Evolutionary conservation across 768 basidiomycete species (phyloP), one percentile per base, ranked within the genome.

Genomic region (Russula sp.): DNA sequence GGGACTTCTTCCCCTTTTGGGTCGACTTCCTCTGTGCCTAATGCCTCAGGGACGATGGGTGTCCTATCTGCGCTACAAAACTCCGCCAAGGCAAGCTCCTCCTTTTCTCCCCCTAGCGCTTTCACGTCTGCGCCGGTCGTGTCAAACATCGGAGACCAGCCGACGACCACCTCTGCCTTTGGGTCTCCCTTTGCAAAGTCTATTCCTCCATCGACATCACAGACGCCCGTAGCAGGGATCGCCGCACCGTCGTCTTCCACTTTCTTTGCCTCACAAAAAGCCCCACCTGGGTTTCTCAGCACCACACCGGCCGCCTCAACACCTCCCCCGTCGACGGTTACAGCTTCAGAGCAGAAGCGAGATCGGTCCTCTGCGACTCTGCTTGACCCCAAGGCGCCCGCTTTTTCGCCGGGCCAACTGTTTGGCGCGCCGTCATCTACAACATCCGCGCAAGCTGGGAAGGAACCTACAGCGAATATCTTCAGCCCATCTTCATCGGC

Each of bases 331-430:
- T 46, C 64, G 47, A 48, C 58, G 62, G 47, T 52, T 10, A 29
- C 64, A 5, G 25, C 53, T 13, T 58, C 61, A 58, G 42, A 53
- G 10, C 54, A 56, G 38, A 36, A 55, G 43, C 45, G 22, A 29
- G 55, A 49, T 42, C 52, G 38, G 41, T n/a, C 58, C 20, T 36
- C 43, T 1, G 34, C 58, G 3, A 35, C 42, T 29, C 42, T 56
- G 3, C 56, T 66, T 3, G 65, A 67, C 34, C 67, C 67, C 25
- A 50, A 62, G 4, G 69, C 65, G 5, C 39, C 63, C 13, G 22
- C 66, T 7, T 68, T 68, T 65, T 13, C 69, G 58, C 42, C 69
- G 18, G 56, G 25, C 20, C 48, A 60, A 54, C 58, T 5, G 55
- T 68, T 41, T 43, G 58, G 22, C 39, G 48, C 9, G 5, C 57